Evolutionary conservation across 164 flowering plant species (phyloP).

Genomic region (Hamamelis virginiana): DNA sequence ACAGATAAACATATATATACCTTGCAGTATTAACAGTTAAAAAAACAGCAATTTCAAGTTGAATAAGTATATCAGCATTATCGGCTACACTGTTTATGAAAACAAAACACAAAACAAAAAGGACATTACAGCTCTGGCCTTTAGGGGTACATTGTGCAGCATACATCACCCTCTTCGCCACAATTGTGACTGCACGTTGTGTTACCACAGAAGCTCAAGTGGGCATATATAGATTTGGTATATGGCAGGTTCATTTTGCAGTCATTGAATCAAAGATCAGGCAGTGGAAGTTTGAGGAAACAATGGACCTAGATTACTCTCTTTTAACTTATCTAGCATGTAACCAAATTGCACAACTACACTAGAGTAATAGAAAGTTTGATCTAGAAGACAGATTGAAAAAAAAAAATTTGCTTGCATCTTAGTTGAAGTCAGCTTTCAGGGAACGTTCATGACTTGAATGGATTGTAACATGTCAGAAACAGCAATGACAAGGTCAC

Average conservation of each 20-base stretch:
- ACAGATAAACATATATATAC: background rate
- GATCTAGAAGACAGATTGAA: background rate
- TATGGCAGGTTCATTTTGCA: background rate
- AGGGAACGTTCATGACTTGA: slow-evolving; percentile 97
- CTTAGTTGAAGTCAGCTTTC: slow-evolving; percentile 1
- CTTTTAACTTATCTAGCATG: background rate
- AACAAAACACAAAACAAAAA: background rate
- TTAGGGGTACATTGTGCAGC: background rate
- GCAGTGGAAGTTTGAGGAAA: background rate
- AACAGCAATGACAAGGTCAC: slow-evolving; percentile 90
- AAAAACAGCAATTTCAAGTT: background rate
- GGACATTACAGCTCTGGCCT: background rate
- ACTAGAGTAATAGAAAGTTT: background rate
- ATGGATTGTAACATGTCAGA: slow-evolving; percentile 95
- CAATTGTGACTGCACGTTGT: background rate
- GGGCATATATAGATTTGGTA: background rate
- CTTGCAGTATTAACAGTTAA: too few relatives aligned
- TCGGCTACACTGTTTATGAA: background rate
- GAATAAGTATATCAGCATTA: background rate
- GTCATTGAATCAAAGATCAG: background rate
- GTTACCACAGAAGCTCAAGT: background rate
- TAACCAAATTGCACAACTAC: background rate
- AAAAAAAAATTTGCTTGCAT: background rate
- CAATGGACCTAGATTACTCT: background rate
- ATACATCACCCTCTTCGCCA: background rate